phyloP scores from a whole-genome alignment of 331 rosid genomes.

The Pyracantha coccinea region DNA sequence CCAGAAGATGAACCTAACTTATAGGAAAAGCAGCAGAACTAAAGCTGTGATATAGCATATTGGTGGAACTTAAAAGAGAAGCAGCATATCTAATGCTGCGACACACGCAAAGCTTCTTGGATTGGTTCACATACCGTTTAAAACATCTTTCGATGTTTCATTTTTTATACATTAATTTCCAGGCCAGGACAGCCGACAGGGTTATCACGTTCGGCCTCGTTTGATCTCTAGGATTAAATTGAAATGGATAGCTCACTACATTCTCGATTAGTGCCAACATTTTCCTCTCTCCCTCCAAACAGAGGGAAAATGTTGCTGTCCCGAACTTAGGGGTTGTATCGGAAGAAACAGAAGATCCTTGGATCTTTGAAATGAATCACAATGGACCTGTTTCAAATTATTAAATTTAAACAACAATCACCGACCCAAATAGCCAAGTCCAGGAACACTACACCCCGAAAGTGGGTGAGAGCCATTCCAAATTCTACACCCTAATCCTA shows the following conservation, averaged over 20 bases:
- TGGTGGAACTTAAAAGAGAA: background rate
- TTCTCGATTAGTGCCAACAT: background rate
- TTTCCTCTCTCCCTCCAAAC: background rate
- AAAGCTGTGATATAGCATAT: background rate
- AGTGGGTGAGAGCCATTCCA: too few relatives aligned
- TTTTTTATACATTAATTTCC: too few relatives aligned
- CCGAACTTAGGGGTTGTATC: background rate
- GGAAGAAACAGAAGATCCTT: background rate
- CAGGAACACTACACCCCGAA: too few relatives aligned
- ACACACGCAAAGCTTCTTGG: background rate
- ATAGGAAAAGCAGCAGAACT: background rate
- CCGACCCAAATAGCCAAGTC: too few relatives aligned
- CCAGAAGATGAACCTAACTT: conserved; percentile 40
- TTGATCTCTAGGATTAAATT: background rate
- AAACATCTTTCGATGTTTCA: background rate
- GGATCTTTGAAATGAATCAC: background rate
- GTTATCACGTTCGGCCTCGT: background rate
- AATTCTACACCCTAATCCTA: too few relatives aligned
- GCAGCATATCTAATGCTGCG: background rate
- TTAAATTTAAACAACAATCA: too few relatives aligned
- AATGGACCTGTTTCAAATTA: too few relatives aligned
- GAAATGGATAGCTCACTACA: background rate
- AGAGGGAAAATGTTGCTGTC: background rate
- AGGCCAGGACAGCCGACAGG: too few relatives aligned
- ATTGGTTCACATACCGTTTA: background rate